phyloP scores from a whole-genome alignment of 1,139 yeast genomes.

The Pneumocystis wakefieldiae region DNA sequence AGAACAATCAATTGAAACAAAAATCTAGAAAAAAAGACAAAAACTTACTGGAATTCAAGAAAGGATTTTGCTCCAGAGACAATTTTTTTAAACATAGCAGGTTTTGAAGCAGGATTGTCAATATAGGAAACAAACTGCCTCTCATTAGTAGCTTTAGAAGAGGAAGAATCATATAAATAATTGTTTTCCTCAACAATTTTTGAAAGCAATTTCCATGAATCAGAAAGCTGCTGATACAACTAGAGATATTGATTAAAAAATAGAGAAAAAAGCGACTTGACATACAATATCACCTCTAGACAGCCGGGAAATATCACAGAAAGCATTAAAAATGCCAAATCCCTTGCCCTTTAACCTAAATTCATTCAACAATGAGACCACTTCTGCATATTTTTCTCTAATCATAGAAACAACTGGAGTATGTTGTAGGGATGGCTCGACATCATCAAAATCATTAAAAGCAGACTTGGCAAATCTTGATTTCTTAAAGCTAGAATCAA shows the following conservation, averaged over 20 bases:
- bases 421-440: not conserved
- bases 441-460: not conserved
- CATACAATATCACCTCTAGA: not conserved
- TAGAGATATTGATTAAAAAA: not conserved
- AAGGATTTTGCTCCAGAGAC: slow-evolving; percentile 27
- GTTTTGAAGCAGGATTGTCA: slow-evolving; percentile 20
- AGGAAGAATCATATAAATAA: slow-evolving; percentile 16
- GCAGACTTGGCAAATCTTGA: not conserved
- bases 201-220: slow-evolving; percentile 25
- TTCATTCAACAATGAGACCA: not conserved
- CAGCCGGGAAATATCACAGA: not conserved
- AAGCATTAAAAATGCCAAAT: not conserved
- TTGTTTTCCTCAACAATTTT: slow-evolving; percentile 19
- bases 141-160: slow-evolving; percentile 25
- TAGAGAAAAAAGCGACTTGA: not conserved
- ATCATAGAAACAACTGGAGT: not conserved
- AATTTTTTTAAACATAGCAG: slow-evolving; percentile 28
- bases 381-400: not conserved
- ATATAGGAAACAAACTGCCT: slow-evolving; percentile 31
- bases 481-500: not conserved
- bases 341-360: not conserved
- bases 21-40: slow-evolving; percentile 27
- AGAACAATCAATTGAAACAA: not conserved
- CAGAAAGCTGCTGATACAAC: slow-evolving; percentile 26
- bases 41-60: slow-evolving; percentile 50